Evolutionary conservation across 2,329 filamentous ascomycete genomes (phyloP).

Genomic region (Tolypocladium ovalisporum): DNA sequence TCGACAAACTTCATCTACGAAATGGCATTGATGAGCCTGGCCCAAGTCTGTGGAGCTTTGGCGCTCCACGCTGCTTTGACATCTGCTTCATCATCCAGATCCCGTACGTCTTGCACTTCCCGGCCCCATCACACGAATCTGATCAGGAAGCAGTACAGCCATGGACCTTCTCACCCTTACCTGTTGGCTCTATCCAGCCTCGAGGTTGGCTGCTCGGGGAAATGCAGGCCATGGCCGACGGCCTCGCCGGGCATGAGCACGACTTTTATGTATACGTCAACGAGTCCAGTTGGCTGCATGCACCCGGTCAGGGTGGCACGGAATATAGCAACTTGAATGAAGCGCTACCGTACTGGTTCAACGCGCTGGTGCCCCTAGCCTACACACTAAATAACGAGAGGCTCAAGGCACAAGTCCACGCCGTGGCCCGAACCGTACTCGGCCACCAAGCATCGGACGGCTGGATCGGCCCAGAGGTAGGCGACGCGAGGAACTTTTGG

Average conservation of each 20-base stretch:
- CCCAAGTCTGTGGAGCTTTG: background rate
- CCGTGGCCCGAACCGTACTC: slow-evolving; percentile 30
- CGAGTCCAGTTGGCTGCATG: slow-evolving; percentile 33
- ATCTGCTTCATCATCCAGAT: background rate
- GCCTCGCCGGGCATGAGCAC: slow-evolving; percentile 38
- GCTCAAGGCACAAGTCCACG: slow-evolving; percentile 28
- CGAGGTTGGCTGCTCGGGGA: slow-evolving; percentile 41
- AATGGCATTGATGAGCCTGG: background rate
- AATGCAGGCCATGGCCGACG: slow-evolving; percentile 34
- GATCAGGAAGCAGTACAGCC: slow-evolving; percentile 6
- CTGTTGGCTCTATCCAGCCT: slow-evolving; percentile 38
- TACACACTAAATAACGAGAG: slow-evolving; percentile 32
- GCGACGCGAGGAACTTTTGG: slow-evolving; percentile 17
- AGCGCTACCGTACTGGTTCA: slow-evolving; percentile 49
- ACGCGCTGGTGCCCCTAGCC: slow-evolving; percentile 45
- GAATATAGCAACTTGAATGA: slow-evolving; percentile 48
- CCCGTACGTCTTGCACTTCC: background rate
- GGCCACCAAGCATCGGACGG: slow-evolving; percentile 32
- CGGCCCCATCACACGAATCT: background rate
- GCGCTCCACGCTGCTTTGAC: background rate
- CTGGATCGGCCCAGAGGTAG: slow-evolving; percentile 35
- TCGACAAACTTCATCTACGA: background rate
- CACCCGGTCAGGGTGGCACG: slow-evolving; percentile 22
- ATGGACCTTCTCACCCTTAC: slow-evolving; percentile 16
- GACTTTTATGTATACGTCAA: slow-evolving; percentile 45